phyloP scores from a whole-genome alignment of 805 yeast genomes.

The Ogataea neopini region DNA sequence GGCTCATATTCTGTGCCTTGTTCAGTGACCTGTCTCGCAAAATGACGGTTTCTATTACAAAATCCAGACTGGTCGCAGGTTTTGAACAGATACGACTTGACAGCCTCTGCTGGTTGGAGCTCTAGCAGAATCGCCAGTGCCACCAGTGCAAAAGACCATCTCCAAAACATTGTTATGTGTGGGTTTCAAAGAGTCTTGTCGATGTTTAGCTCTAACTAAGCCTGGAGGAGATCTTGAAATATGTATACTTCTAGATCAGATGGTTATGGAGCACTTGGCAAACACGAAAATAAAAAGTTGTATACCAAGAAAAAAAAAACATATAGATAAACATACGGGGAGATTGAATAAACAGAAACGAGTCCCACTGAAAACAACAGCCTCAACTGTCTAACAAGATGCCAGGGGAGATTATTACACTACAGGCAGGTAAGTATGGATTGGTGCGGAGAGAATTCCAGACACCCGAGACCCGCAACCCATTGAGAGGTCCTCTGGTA shows the following conservation, averaged over 20 bases:
- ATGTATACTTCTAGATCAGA: background rate
- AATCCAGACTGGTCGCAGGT: slow-evolving; percentile 81
- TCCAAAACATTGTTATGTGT: slow-evolving; percentile 4
- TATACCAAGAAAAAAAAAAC: background rate
- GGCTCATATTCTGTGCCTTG: slow-evolving; percentile 30
- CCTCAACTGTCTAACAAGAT: slow-evolving; percentile 16
- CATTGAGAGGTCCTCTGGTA: no score
- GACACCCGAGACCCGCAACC: no score
- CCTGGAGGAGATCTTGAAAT: slow-evolving; percentile 1
- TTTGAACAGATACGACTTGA: slow-evolving; percentile 70
- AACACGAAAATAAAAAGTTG: slow-evolving; percentile 1
- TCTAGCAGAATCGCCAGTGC: slow-evolving; percentile 6
- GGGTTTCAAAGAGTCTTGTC: background rate
- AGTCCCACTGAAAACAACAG: background rate
- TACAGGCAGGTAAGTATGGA: slow-evolving; percentile 61
- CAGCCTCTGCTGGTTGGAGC: slow-evolving; percentile 37
- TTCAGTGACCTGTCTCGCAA: slow-evolving; percentile 45
- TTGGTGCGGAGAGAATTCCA: no score
- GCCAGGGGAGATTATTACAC: slow-evolving; percentile 67
- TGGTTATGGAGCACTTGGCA: slow-evolving; percentile 10
- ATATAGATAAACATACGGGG: background rate
- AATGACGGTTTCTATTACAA: slow-evolving; percentile 76
- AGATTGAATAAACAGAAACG: background rate
- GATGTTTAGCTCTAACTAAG: no score
- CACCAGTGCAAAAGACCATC: slow-evolving; percentile 7